A percentile compares a stretch with the other conserved stretches of the same genome.
phyloP scores from a whole-genome alignment of 768 basidiomycete genomes.

The Nidularia pulvinata region DNA sequence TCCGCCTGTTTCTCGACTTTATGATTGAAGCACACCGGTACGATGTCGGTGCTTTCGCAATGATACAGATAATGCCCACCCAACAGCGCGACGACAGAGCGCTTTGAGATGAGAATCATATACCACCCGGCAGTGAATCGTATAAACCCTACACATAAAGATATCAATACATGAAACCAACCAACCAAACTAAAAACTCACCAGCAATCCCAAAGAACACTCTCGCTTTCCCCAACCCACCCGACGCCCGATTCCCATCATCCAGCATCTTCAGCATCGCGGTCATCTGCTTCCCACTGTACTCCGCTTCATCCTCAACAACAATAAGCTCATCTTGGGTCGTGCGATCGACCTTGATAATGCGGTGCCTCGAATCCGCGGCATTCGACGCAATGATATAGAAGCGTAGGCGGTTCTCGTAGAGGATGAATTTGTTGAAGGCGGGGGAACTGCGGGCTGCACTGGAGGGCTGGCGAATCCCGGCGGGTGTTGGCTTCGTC shows the following conservation, averaged over 20 bases:
- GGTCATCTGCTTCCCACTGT: conserved; percentile 88
- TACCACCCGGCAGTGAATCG: conserved; percentile 97
- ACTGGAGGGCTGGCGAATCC: background rate
- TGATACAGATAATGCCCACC: conserved; percentile 98
- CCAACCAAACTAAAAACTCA: conserved; percentile 20
- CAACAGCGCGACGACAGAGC: conserved; percentile 89
- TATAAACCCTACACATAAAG: conserved; percentile 72
- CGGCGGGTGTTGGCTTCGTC: background rate
- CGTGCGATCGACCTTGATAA: conserved; percentile 93
- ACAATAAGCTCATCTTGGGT: conserved; percentile 72
- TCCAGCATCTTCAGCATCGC: conserved; percentile 94
- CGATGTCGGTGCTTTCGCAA: conserved; percentile 87
- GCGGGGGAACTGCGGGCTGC: conserved; percentile 17
- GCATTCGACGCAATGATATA: conserved; percentile 92
- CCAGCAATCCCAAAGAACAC: conserved; percentile 86
- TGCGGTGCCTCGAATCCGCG: conserved; percentile 84
- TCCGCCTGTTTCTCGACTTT: conserved; percentile 88
- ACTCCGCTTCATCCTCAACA: conserved; percentile 87
- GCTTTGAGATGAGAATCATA: conserved; percentile 87
- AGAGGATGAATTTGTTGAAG: conserved; percentile 88
- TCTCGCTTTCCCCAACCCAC: conserved; percentile 80
- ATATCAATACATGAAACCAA: background rate
- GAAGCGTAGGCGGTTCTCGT: conserved; percentile 91
- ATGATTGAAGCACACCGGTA: conserved; percentile 76
- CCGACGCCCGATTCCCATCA: conserved; percentile 88